A percentile compares a stretch with the other conserved stretches of the same genome.
Evolutionary conservation across 441 rosid species (phyloP).

Genomic region (Flueggea neowawraea): DNA sequence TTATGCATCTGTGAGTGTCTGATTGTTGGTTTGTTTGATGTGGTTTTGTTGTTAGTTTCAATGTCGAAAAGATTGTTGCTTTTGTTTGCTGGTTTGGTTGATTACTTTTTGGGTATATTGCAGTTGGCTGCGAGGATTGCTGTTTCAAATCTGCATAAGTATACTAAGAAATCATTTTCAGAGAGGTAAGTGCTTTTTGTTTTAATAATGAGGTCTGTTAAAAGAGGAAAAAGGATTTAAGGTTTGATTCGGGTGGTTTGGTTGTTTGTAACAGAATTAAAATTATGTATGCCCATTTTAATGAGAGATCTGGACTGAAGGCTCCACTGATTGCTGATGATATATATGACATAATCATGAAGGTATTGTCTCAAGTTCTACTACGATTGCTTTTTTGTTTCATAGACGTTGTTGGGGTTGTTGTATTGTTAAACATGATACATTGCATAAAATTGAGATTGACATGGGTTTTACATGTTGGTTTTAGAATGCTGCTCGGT

Average conservation of each 20-base stretch:
- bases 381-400: neutral
- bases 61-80: neutral
- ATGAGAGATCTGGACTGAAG: conserved; percentile 62
- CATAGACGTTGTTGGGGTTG: neutral
- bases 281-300: conserved; percentile 71
- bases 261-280: conserved; percentile 46
- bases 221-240: neutral
- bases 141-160: conserved; percentile 91
- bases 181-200: conserved; percentile 61
- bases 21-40: too few species aligned
- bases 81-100: neutral
- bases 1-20: conserved; percentile 72
- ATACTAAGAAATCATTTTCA: conserved; percentile 75
- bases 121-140: conserved; percentile 96
- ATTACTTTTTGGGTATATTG: conserved; percentile 7
- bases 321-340: conserved; percentile 88
- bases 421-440: too few species aligned
- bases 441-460: too few species aligned
- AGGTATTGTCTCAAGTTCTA: conserved; percentile 35
- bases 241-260: conserved; percentile 5
- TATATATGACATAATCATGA: conserved; percentile 74
- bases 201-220: too few species aligned
- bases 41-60: neutral
- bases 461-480: neutral
- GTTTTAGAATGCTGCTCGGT: conserved; percentile 63